A percentile compares a stretch with the other conserved stretches of the same genome.
These are phyloP conservation scores for Colletotrichum theobromicola DNA, from an alignment of 2,329 filamentous ascomycete species.

Conservation along the genomic window DNA sequence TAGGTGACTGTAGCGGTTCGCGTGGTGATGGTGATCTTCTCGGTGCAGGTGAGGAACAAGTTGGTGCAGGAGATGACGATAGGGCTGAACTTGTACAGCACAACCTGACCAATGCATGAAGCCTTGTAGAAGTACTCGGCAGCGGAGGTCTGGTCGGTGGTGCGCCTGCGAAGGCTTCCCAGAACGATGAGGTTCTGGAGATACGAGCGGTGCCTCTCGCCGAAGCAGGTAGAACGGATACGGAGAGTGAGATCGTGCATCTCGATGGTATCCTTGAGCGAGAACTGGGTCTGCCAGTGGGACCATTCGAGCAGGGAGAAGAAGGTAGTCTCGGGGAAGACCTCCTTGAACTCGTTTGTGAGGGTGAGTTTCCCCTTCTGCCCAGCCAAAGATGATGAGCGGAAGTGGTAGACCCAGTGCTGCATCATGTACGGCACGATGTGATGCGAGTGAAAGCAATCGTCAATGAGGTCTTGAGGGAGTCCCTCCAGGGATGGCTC, in stretches of 20 bases:
- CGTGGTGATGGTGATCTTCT: constrained; percentile 36
- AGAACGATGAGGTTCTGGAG: constrained; percentile 42
- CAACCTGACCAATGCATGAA: constrained; percentile 31
- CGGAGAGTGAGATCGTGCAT: constrained; percentile 38
- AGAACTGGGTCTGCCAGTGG: constrained; percentile 31
- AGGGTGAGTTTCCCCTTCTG: constrained; percentile 31
- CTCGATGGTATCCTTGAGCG: constrained; percentile 27
- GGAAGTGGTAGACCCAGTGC: constrained; percentile 42
- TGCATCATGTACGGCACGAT: constrained; percentile 39
- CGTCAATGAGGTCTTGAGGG: constrained; percentile 29
- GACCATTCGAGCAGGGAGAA: constrained; percentile 39
- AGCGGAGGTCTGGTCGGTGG: constrained; percentile 27
- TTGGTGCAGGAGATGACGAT: constrained; percentile 39
- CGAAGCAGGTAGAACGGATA: constrained; percentile 39
- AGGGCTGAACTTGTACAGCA: constrained; percentile 35
- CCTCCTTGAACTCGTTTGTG: constrained; percentile 35
- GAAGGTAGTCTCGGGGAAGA: constrained; percentile 40
- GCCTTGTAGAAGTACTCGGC: constrained; percentile 42
- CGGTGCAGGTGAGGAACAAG: constrained; percentile 39
- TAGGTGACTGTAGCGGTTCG: constrained; percentile 39
- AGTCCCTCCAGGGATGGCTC: constrained; percentile 32
- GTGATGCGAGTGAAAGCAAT: constrained; percentile 29
- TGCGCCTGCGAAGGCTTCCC: constrained; percentile 33
- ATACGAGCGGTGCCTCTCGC: constrained; percentile 37
- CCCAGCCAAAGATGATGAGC: constrained; percentile 33